Conservation (phyloP, 768 basidiomycete genomes). For the Daedaleopsis nitida region DNA sequence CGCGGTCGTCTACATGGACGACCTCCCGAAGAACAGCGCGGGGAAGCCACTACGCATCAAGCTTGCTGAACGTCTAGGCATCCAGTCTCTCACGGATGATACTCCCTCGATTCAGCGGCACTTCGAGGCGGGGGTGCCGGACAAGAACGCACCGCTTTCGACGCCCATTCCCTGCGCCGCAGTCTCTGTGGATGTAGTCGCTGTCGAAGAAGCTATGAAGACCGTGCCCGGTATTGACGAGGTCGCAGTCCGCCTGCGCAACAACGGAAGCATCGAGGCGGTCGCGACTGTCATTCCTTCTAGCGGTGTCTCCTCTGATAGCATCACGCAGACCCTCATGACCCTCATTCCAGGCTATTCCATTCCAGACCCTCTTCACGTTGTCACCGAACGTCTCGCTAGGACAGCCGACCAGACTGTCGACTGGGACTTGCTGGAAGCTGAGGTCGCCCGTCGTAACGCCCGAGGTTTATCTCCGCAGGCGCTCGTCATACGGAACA, state of each 20-base stretch:
- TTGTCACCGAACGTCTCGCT: constrained; percentile 26
- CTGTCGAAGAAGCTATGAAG: constrained; percentile 32
- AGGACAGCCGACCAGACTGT: constrained; percentile 1
- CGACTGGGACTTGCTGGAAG: constrained; percentile 40
- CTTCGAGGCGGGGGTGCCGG: constrained; percentile 41
- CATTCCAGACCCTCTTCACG: constrained; percentile 40
- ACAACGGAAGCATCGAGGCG: constrained; percentile 40
- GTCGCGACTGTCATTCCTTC: constrained; percentile 36
- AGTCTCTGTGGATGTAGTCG: constrained; percentile 34
- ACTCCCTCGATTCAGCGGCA: constrained; percentile 40
- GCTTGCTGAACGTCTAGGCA: constrained; percentile 42
- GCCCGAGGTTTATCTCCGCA: constrained; percentile 20
- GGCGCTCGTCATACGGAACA: constrained; percentile 22
- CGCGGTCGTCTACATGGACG: constrained; percentile 48
- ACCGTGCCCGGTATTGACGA: constrained; percentile 36
- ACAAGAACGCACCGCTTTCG: constrained; percentile 35
- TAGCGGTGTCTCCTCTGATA: constrained; percentile 13
- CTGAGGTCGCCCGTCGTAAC: constrained; percentile 18
- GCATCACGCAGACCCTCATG: constrained; percentile 21
- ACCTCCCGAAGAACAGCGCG: constrained; percentile 49
- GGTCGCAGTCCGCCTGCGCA: constrained; percentile 35
- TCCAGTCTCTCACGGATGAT: constrained; percentile 39
- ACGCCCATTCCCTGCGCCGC: constrained; percentile 40
- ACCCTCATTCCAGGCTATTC: constrained; percentile 40
- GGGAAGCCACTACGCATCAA: constrained; percentile 51